Conservation (phyloP, 2,329 filamentous ascomycete genomes). For the Trichoderma lentiforme region DNA sequence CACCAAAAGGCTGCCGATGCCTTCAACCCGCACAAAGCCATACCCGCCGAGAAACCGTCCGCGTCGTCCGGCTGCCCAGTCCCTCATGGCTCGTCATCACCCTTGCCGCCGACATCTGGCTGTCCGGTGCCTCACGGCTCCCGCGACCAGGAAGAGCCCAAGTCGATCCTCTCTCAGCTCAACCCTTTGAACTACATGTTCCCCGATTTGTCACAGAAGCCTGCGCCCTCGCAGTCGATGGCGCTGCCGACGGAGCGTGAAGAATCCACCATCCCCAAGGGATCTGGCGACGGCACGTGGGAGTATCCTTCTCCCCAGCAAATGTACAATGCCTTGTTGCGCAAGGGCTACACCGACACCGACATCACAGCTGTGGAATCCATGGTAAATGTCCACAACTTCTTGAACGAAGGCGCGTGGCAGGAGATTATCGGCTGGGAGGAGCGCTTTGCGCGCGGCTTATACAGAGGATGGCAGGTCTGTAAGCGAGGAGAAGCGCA, state of each 20-base stretch:
- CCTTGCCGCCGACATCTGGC: slow-evolving; percentile 32
- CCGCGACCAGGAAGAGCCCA: slow-evolving; percentile 33
- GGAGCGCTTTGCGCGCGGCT: slow-evolving; percentile 72
- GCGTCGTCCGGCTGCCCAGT: slow-evolving; percentile 46
- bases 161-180: slow-evolving; percentile 53
- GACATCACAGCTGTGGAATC: slow-evolving; percentile 89
- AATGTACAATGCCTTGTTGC: slow-evolving; percentile 97
- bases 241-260: slow-evolving; percentile 78
- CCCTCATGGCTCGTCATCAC: slow-evolving; percentile 35
- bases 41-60: slow-evolving; percentile 22
- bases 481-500: slow-evolving; percentile 73
- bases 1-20: slow-evolving; percentile 52
- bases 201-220: slow-evolving; percentile 74
- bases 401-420: slow-evolving; percentile 97
- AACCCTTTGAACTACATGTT: slow-evolving; percentile 95
- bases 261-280: slow-evolving; percentile 85
- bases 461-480: slow-evolving; percentile 68
- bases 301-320: slow-evolving; percentile 98
- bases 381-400: slow-evolving; percentile 98
- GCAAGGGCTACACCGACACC: slow-evolving; percentile 94
- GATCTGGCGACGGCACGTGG: slow-evolving; percentile 74
- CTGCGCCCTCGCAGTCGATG: slow-evolving; percentile 67
- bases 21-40: slow-evolving; percentile 34
- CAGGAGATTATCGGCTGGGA: slow-evolving; percentile 94
- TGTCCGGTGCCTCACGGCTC: slow-evolving; percentile 47